phyloP scores from a whole-genome alignment of 345 rosid genomes.

The Syzygium aromaticum region DNA sequence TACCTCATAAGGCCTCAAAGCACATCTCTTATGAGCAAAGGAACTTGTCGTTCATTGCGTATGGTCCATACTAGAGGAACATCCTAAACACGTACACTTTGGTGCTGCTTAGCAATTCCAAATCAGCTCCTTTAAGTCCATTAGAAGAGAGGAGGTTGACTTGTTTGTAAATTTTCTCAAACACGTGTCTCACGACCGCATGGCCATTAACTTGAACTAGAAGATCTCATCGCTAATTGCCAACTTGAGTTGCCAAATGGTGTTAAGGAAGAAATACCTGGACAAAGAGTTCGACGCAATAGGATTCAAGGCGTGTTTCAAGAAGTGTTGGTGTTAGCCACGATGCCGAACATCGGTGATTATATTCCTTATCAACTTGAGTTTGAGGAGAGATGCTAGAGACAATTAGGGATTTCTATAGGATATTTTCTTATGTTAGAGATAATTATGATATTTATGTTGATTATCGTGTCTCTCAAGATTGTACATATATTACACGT shows the following conservation, averaged over 20 bases:
- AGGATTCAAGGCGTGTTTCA: constrained; percentile 29
- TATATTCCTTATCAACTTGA: constrained; percentile 12
- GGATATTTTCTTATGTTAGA: no score
- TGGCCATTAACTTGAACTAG: constrained; percentile 24
- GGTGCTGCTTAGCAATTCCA: constrained; percentile 20
- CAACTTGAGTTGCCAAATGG: constrained; percentile 35
- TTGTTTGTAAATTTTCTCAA: constrained; percentile 14
- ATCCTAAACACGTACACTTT: constrained; percentile 36
- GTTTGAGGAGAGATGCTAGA: no score
- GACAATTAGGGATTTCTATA: no score
- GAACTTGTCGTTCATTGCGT: constrained; percentile 5
- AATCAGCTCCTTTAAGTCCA: constrained; percentile 20
- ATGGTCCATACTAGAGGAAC: constrained; percentile 35
- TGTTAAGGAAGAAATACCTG: constrained; percentile 35
- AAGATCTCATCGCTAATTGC: constrained; percentile 15
- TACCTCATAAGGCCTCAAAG: constrained; percentile 12
- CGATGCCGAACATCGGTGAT: constrained; percentile 21
- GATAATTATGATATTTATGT: no score
- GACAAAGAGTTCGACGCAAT: constrained; percentile 21
- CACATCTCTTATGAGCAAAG: constrained; percentile 13
- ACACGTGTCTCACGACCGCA: not conserved
- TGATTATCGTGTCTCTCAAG: no score
- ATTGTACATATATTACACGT: no score
- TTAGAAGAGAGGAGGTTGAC: constrained; percentile 26
- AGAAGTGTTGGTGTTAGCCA: constrained; percentile 25